phyloP scores from a whole-genome alignment of 805 yeast species.

The Wickerhamomyces sydowiorum region DNA sequence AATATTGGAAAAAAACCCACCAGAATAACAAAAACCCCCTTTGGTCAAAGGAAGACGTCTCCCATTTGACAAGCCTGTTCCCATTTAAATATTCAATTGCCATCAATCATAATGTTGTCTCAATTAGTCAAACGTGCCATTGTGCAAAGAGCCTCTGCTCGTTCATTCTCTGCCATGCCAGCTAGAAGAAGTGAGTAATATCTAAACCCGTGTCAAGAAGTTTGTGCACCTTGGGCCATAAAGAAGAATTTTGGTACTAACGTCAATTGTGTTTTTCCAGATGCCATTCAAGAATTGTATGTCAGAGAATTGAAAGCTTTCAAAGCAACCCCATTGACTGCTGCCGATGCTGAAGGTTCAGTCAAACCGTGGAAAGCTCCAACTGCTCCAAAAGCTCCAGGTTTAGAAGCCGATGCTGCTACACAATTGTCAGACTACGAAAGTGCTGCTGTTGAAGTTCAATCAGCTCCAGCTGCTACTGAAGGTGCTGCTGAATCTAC shows the following conservation, averaged over 20 bases:
- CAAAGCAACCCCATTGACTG: slow-evolving; percentile 74
- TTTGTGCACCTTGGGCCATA: too few relatives aligned
- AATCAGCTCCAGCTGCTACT: slow-evolving; percentile 42
- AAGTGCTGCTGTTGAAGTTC: slow-evolving; percentile 69
- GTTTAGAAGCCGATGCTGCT: slow-evolving; percentile 62
- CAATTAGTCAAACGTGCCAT: slow-evolving; percentile 14
- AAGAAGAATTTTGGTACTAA: not conserved
- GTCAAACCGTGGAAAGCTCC: slow-evolving; percentile 85
- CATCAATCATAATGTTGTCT: slow-evolving; percentile 16
- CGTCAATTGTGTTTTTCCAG: slow-evolving; percentile 20
- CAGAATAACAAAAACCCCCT: not conserved
- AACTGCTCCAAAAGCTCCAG: slow-evolving; percentile 69
- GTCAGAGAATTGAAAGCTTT: slow-evolving; percentile 80
- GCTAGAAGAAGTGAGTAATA: slow-evolving; percentile 25
- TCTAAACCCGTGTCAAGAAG: too few relatives aligned
- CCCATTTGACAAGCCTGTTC: not conserved
- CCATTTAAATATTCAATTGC: not conserved
- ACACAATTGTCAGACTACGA: slow-evolving; percentile 65
- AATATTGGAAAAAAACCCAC: not conserved
- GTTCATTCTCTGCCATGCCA: slow-evolving; percentile 30
- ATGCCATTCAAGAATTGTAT: slow-evolving; percentile 81
- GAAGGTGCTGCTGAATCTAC: slow-evolving; percentile 35
- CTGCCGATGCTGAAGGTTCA: slow-evolving; percentile 69
- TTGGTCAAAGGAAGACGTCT: not conserved
- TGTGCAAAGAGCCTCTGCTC: slow-evolving; percentile 22